Base-by-base conservation (phyloP, 768 basidiomycete species). In the Termitomyces eurrhizus region DNA sequence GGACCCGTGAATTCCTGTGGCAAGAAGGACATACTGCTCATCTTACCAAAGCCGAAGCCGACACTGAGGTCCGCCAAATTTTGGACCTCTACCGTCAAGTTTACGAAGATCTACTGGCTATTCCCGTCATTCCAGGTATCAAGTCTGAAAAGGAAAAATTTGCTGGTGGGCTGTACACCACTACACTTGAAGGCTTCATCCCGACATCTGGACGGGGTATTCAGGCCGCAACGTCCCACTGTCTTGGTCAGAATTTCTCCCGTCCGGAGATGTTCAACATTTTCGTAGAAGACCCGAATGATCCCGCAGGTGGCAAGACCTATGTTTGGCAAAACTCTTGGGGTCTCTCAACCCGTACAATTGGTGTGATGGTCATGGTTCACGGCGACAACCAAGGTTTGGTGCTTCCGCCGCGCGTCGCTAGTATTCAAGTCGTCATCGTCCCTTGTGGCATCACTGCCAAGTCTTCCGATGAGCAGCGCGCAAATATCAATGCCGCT, bases 71-170 rank as follows among this genome's bases (percentile, higher is more conserved):
- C 16, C 86, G 83, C 21, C 84, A 96, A 59, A 98, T 99, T 67
- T 89, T 99, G 67, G 95, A 97, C 58, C 87, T 98, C 63, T 99
- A 99, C 78, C 88, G 92, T 37, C 89, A 87, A 59, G 92, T 98
- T 8, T 99, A 95, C 76, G 93, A 96, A 73, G 97, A 99, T 63
- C 85, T 99, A 29, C 88, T 99, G 53, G 97, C 96, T 44, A 93
- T 99, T 45, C 97, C 97, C 48, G 95, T 98, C 77, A 90, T 98
- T 64, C 92, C 92, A 6, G 97, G 96, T 61, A 78, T 97, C 73
- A 99, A 99, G 74, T 97, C 95, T 13, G 95, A 97, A 72, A 99
- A 99, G 76, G 97, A 99, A 76, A 98, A 98, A 75, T 99, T 99
- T 67, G 96, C 97, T 4, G 97, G 97, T 33, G 97, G 92, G 0